Evolutionary conservation across 768 basidiomycete species (phyloP), one percentile per base, ranked within the genome.

Genomic region (Boletus insuetus): DNA sequence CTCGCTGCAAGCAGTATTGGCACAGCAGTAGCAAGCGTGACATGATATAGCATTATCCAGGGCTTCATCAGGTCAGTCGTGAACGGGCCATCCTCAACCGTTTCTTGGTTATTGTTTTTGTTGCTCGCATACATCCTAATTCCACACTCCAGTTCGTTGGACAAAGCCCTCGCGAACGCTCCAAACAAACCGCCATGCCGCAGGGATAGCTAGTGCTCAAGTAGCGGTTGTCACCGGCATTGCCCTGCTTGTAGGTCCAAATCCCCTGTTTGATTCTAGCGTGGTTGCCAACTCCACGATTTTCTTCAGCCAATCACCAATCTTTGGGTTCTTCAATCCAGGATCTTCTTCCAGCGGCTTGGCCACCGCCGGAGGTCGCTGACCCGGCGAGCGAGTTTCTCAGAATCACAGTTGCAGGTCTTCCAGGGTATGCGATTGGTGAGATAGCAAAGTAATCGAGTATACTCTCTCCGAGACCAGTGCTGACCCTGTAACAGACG

Each of bases 1-100:
- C 73, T 83, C 9, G 82, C 82, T 4, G 80, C 79, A 0, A 73
- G 78, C 6, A 76, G 75, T n/a, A 61, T 79, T 10, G 75, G 69
- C 3, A 75, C 65, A 38, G 70, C 77, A 58, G 73, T 76, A 1
- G 66, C 71, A 40, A 74, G 69, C 54, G 73, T 81, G 6, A 76
- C 79, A 3, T 74, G 73, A 5, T 78, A 74, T 51, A 74, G 76
- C 32, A 73, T 81, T 51, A 58, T 79, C 10, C 75, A 77, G 38
- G 69, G 65, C 20, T 63, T 69, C 34, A 46, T 55, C 46, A 62
- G 71, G 74, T 82, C 71, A 14, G 76, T 74, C 49, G 56, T 67
- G 20, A 46, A 70, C 10, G 57, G 7, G 13, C 19, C 44, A 54
- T 39, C 6, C 13, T 43, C 20, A 2, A 34, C 31, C 20, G 2